Evolutionary conservation across 306 rosid genomes (phyloP).

Genomic region (Quercus rubra): DNA sequence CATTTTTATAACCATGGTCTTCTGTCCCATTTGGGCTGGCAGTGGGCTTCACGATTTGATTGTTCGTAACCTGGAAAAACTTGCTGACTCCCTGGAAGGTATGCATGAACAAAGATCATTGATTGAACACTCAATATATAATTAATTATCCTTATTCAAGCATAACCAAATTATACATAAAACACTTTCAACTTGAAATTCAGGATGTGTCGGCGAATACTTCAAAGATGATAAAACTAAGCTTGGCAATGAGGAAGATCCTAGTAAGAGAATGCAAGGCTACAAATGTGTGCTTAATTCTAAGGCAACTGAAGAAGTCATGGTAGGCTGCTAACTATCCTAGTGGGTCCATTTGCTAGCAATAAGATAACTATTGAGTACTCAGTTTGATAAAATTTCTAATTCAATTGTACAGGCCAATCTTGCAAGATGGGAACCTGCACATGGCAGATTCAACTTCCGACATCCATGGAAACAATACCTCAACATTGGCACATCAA

Average conservation of each 20-base stretch:
- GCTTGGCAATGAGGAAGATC: constrained; percentile 2
- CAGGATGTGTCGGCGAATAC: constrained; percentile 28
- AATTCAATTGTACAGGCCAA: constrained; percentile 29
- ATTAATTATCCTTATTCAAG: no score
- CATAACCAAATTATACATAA: no score
- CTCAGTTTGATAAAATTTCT: background rate
- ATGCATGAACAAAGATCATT: background rate
- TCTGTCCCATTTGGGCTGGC: constrained; percentile 2
- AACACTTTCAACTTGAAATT: background rate
- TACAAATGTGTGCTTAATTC: constrained; percentile 39
- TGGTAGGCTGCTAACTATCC: constrained; percentile 24
- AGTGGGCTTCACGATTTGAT: background rate
- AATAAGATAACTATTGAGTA: background rate
- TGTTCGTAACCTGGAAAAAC: background rate
- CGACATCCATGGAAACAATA: constrained; percentile 50
- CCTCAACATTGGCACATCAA: constrained; percentile 34
- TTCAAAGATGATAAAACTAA: constrained; percentile 4
- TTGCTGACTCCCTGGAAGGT: background rate
- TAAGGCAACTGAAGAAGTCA: constrained; percentile 38
- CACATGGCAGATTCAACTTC: constrained; percentile 45
- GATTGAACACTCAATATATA: no score
- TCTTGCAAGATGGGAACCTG: constrained; percentile 53
- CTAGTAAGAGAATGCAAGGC: constrained; percentile 17
- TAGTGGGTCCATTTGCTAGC: background rate
- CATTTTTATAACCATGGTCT: background rate